Conservation (phyloP, 148 eudicot genomes). For the Vaccinium myrtillus region DNA sequence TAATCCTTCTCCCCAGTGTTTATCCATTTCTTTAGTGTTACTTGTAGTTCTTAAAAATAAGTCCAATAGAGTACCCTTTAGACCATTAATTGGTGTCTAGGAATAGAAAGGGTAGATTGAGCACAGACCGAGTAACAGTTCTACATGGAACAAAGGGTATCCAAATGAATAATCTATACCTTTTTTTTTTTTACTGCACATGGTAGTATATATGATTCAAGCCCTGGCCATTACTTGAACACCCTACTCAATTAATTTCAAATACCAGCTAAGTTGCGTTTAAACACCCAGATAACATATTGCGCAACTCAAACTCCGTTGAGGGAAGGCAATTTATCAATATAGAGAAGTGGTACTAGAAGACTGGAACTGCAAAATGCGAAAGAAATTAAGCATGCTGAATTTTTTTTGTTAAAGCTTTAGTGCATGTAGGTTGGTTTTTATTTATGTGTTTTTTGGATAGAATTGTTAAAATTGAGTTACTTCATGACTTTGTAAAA, state of each 20-base stretch:
- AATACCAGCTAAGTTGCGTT: background rate
- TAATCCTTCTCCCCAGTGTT: too few relatives aligned
- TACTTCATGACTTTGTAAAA: too few relatives aligned
- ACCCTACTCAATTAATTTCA: background rate
- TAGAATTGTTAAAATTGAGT: too few relatives aligned
- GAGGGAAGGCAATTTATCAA: background rate
- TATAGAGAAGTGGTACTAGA: background rate
- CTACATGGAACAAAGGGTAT: background rate
- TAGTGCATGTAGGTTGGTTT: background rate
- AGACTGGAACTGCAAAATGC: background rate
- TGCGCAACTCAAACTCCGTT: background rate
- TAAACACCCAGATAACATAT: background rate
- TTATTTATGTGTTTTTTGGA: too few relatives aligned
- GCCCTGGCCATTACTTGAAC: background rate
- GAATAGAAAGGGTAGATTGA: background rate
- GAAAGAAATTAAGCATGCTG: background rate
- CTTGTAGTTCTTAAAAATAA: too few relatives aligned
- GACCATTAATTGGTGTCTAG: background rate
- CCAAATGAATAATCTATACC: background rate
- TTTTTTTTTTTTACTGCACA: background rate
- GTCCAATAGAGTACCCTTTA: too few relatives aligned
- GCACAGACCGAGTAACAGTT: background rate
- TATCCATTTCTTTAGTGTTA: too few relatives aligned
- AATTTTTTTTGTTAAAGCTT: background rate
- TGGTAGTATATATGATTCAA: background rate